Evolutionary conservation across 2,329 filamentous ascomycete species (phyloP).

Genomic region (Coccinonectria pachysandricola): DNA sequence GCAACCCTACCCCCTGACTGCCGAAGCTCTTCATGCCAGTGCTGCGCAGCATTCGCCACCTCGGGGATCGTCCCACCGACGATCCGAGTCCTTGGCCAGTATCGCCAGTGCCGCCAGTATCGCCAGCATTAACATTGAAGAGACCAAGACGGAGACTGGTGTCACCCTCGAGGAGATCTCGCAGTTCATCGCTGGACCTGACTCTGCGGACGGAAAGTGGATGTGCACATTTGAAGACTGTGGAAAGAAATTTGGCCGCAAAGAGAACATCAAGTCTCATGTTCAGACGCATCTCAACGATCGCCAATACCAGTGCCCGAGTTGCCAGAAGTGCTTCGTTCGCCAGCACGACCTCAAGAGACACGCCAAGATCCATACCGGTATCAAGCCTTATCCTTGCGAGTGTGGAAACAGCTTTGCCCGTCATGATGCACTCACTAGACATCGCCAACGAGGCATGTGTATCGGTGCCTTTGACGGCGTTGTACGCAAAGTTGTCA

Average conservation of each 20-base stretch:
- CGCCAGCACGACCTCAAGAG: slow-evolving; percentile 95
- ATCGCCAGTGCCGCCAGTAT: slow-evolving; percentile 49
- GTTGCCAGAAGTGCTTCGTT: slow-evolving; percentile 92
- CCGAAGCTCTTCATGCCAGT: slow-evolving; percentile 10
- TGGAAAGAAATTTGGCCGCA: slow-evolving; percentile 84
- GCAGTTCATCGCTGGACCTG: slow-evolving; percentile 62
- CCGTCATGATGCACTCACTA: slow-evolving; percentile 85
- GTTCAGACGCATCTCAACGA: slow-evolving; percentile 97
- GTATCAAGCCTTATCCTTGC: slow-evolving; percentile 90
- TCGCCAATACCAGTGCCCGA: slow-evolving; percentile 86
- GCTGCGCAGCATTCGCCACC: slow-evolving; percentile 10
- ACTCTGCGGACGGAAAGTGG: slow-evolving; percentile 67
- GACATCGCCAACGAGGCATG: slow-evolving; percentile 91
- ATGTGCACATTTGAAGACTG: slow-evolving; percentile 68
- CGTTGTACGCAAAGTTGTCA: slow-evolving; percentile 47
- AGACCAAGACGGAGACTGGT: slow-evolving; percentile 65
- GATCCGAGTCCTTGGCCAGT: slow-evolving; percentile 50
- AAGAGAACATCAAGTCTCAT: slow-evolving; percentile 98
- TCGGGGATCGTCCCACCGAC: slow-evolving; percentile 33
- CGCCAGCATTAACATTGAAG: slow-evolving; percentile 52
- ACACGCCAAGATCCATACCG: slow-evolving; percentile 94
- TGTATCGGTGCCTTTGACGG: slow-evolving; percentile 92
- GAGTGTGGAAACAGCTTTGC: slow-evolving; percentile 92
- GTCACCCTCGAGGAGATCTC: slow-evolving; percentile 79
- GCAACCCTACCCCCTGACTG: slow-evolving; percentile 17